Evolutionary conservation across 2,329 filamentous ascomycete genomes (phyloP).

Genomic region (Clonostachys sp.): DNA sequence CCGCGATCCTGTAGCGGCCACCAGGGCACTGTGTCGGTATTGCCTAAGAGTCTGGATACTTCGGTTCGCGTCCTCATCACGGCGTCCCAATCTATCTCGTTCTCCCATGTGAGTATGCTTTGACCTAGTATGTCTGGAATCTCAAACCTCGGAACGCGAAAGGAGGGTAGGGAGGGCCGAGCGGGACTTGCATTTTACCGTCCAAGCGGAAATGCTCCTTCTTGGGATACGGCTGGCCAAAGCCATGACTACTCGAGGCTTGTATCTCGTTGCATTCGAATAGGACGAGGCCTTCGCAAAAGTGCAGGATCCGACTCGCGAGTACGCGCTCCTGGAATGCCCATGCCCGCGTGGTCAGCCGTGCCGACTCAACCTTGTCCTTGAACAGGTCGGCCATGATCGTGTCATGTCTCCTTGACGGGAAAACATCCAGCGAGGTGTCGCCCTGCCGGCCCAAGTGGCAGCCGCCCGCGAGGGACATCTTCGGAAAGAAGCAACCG

Average conservation of each 20-base stretch:
- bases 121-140: too few species aligned
- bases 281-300: constrained; percentile 4
- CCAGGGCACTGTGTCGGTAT: too few species aligned
- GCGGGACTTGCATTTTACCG: too few species aligned
- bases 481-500: neutral
- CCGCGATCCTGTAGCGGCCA: too few species aligned
- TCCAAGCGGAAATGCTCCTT: too few species aligned
- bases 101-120: too few species aligned
- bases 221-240: neutral
- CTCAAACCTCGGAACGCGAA: too few species aligned
- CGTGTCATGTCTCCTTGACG: neutral
- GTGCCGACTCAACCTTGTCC: neutral
- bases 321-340: constrained; percentile 6
- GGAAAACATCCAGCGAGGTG: neutral
- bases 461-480: neutral
- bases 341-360: constrained; percentile 6
- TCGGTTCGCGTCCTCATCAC: too few species aligned
- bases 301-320: constrained; percentile 4
- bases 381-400: neutral
- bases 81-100: too few species aligned
- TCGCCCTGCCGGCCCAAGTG: neutral
- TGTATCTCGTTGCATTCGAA: constrained; percentile 4
- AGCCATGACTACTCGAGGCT: neutral
- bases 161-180: too few species aligned
- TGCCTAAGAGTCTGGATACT: too few species aligned